Percentiles rank a stretch among this genome's conserved stretches.
These are phyloP conservation scores for Grosmannia serpens DNA, from an alignment of 2,329 filamentous ascomycete species.

Conservation along the genomic window DNA sequence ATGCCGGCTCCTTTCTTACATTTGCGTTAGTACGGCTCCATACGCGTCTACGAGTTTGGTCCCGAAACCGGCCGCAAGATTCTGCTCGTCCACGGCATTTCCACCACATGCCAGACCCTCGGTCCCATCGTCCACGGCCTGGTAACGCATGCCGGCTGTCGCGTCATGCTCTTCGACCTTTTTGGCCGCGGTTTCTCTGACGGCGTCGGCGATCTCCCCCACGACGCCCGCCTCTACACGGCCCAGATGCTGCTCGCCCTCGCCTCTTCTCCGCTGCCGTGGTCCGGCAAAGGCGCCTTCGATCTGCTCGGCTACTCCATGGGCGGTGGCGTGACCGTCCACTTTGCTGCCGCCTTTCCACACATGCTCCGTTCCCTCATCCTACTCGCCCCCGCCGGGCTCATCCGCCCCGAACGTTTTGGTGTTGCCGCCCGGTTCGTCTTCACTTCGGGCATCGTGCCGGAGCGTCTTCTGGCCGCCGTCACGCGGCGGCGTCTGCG, in stretches of 20 bases:
- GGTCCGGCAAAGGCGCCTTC: constrained; percentile 49
- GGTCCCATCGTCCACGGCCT: constrained; percentile 55
- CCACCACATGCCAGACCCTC: constrained; percentile 66
- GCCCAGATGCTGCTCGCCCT: constrained; percentile 62
- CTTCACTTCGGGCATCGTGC: constrained; percentile 43
- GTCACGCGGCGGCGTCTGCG: constrained; percentile 37
- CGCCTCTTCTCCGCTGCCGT: constrained; percentile 56
- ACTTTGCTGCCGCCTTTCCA: constrained; percentile 65
- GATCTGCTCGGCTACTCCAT: constrained; percentile 70
- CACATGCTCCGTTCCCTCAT: constrained; percentile 57
- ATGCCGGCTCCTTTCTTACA: neutral
- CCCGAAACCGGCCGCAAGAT: constrained; percentile 62
- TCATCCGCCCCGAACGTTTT: constrained; percentile 50
- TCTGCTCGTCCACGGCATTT: constrained; percentile 72
- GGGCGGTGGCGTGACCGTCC: constrained; percentile 65
- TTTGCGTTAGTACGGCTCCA: constrained; percentile 49
- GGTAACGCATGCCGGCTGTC: constrained; percentile 51
- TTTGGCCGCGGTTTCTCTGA: constrained; percentile 60
- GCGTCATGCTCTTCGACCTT: constrained; percentile 71
- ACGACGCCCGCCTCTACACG: constrained; percentile 63
- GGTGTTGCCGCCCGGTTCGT: constrained; percentile 36
- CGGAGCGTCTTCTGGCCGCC: constrained; percentile 36
- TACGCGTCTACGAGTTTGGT: constrained; percentile 75
- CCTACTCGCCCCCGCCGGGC: constrained; percentile 66
- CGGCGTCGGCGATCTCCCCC: constrained; percentile 51